phyloP scores from a whole-genome alignment of 257 asterid genomes.

The Scutellaria minor region DNA sequence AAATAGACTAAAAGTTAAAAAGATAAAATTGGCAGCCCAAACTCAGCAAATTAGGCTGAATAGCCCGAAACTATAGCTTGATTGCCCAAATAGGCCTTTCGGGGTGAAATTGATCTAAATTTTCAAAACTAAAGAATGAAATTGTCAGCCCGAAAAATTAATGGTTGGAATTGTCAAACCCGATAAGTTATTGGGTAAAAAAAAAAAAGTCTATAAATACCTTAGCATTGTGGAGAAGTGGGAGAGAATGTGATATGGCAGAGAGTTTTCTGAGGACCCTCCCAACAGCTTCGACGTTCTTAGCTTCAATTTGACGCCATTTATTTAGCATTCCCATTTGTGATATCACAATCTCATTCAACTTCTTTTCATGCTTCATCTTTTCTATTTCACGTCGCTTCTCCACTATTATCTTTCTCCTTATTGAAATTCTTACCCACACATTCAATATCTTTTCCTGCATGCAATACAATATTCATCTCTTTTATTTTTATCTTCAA shows the following conservation, averaged over 20 bases:
- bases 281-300: constrained; percentile 62
- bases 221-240: constrained; percentile 56
- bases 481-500: too few relatives aligned
- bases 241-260: constrained; percentile 66
- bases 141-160: too few relatives aligned
- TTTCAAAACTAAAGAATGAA: too few relatives aligned
- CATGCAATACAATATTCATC: background rate
- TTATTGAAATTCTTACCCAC: constrained; percentile 48
- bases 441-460: constrained; percentile 63
- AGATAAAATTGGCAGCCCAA: too few relatives aligned
- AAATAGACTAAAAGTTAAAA: too few relatives aligned
- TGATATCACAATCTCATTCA: constrained; percentile 43
- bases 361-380: constrained; percentile 52
- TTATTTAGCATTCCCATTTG: constrained; percentile 56
- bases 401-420: constrained; percentile 49
- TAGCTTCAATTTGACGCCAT: constrained; percentile 65
- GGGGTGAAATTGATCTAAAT: too few relatives aligned
- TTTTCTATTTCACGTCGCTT: constrained; percentile 44
- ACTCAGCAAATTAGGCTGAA: too few relatives aligned
- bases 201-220: constrained; percentile 33
- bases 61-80: too few relatives aligned
- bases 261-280: constrained; percentile 68
- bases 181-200: too few relatives aligned
- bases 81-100: too few relatives aligned
- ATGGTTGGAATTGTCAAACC: too few relatives aligned